Percentiles rank a stretch among this genome's conserved stretches.
Conservation (phyloP, 2,329 filamentous ascomycete species). For the Ceratocystis smalleyi region DNA sequence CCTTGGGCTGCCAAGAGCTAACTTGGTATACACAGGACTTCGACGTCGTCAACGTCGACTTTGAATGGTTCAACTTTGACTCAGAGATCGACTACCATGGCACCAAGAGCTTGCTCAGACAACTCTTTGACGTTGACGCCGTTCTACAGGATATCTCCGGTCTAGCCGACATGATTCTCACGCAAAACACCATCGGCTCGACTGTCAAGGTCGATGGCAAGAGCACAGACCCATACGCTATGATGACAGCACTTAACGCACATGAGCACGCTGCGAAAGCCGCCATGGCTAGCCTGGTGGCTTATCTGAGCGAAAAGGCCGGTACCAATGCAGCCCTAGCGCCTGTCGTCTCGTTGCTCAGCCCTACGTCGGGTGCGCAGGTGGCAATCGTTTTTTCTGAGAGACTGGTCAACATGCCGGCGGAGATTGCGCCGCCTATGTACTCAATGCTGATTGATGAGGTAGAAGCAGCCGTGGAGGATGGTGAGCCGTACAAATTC, state of each 20-base stretch:
- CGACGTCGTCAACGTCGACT: constrained; percentile 86
- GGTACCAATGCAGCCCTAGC: constrained; percentile 36
- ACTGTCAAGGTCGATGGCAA: constrained; percentile 96
- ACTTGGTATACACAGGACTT: constrained; percentile 46
- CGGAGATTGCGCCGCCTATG: constrained; percentile 81
- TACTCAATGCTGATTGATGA: constrained; percentile 91
- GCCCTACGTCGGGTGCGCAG: constrained; percentile 32
- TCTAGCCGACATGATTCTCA: constrained; percentile 71
- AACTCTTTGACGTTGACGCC: constrained; percentile 81
- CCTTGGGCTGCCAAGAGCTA: constrained; percentile 16
- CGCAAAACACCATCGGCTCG: constrained; percentile 75
- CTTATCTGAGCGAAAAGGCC: constrained; percentile 52
- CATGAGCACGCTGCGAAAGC: constrained; percentile 62
- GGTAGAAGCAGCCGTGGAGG: constrained; percentile 71
- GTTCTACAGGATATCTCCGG: constrained; percentile 75
- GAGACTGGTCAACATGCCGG: constrained; percentile 90
- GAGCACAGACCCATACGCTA: constrained; percentile 80
- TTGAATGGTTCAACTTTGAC: constrained; percentile 97
- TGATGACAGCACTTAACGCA: constrained; percentile 76
- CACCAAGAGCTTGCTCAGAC: constrained; percentile 73
- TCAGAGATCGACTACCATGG: constrained; percentile 86
- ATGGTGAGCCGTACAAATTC: constrained; percentile 84
- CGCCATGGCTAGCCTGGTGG: constrained; percentile 51
- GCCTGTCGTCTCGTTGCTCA: constrained; percentile 26
- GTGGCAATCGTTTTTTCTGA: constrained; percentile 84